Evolutionary conservation across 2,329 filamentous ascomycete genomes (phyloP).

Genomic region (Phoma sp.): DNA sequence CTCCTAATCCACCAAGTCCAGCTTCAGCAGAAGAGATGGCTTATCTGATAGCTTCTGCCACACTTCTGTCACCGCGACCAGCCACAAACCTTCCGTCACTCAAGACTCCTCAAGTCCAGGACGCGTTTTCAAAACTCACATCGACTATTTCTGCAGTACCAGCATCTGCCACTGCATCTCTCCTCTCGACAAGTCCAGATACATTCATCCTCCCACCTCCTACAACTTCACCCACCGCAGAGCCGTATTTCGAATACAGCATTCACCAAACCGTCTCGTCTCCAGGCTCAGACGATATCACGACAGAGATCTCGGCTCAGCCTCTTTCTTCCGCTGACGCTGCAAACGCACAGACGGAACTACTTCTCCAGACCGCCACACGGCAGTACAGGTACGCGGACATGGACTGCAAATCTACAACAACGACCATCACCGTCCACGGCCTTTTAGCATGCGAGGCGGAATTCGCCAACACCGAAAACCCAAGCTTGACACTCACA

Average conservation of each 20-base stretch:
- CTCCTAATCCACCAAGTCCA: not conserved
- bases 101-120: no score
- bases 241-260: constrained; percentile 36
- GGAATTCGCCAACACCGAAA: constrained; percentile 17
- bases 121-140: no score
- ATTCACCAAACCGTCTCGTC: constrained; percentile 22
- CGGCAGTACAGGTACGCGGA: constrained; percentile 12
- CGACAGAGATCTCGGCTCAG: constrained; percentile 11
- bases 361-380: constrained; percentile 7
- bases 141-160: not conserved
- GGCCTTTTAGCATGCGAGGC: constrained; percentile 17
- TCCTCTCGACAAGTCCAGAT: not conserved
- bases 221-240: not conserved
- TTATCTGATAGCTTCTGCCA: not conserved
- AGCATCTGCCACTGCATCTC: no score
- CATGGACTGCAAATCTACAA: constrained; percentile 10
- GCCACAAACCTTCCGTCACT: not conserved
- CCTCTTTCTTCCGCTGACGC: constrained; percentile 19
- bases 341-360: constrained; percentile 28
- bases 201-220: not conserved
- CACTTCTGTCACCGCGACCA: not conserved
- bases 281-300: not conserved
- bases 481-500: constrained; percentile 12
- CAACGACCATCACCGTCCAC: constrained; percentile 14
- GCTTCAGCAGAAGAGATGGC: not conserved